Percentiles rank a stretch among this genome's conserved stretches.
phyloP scores from a whole-genome alignment of 768 basidiomycete genomes.

The Royoungia palumana region DNA sequence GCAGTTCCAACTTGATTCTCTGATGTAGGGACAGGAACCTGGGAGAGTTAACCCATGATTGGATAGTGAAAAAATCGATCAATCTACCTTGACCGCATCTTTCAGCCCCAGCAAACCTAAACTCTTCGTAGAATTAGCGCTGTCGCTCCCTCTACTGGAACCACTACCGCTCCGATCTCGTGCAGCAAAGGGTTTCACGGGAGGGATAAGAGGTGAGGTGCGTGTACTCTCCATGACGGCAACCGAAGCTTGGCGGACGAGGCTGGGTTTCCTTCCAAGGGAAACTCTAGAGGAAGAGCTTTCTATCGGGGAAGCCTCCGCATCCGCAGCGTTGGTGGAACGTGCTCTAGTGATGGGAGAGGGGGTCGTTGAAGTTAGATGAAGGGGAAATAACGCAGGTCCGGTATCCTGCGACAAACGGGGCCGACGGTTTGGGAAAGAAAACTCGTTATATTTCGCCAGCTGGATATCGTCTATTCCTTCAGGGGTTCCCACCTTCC shows the following conservation, averaged over 20 bases:
- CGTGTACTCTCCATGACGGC: constrained; percentile 50
- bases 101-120: constrained; percentile 58
- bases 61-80: neutral
- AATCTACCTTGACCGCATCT: constrained; percentile 65
- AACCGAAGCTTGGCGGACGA: constrained; percentile 50
- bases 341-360: constrained; percentile 33
- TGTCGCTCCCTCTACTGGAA: constrained; percentile 38
- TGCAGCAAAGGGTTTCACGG: constrained; percentile 44
- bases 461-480: constrained; percentile 39
- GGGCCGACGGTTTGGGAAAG: constrained; percentile 56
- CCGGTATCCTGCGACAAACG: constrained; percentile 55
- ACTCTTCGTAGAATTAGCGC: constrained; percentile 23
- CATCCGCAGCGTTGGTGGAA: constrained; percentile 31
- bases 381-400: constrained; percentile 24
- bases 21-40: constrained; percentile 66
- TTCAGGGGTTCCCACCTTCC: constrained; percentile 31
- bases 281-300: constrained; percentile 6
- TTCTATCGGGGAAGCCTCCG: constrained; percentile 15
- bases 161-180: constrained; percentile 51
- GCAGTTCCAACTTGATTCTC: constrained; percentile 67
- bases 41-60: constrained; percentile 1
- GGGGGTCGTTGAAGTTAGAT: constrained; percentile 29
- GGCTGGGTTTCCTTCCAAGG: constrained; percentile 34
- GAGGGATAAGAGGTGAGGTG: constrained; percentile 39
- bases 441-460: constrained; percentile 49